A percentile compares a stretch with the other conserved stretches of the same genome.
Conservation (phyloP, 345 rosid species). For the Leavenworthia alabamica region DNA sequence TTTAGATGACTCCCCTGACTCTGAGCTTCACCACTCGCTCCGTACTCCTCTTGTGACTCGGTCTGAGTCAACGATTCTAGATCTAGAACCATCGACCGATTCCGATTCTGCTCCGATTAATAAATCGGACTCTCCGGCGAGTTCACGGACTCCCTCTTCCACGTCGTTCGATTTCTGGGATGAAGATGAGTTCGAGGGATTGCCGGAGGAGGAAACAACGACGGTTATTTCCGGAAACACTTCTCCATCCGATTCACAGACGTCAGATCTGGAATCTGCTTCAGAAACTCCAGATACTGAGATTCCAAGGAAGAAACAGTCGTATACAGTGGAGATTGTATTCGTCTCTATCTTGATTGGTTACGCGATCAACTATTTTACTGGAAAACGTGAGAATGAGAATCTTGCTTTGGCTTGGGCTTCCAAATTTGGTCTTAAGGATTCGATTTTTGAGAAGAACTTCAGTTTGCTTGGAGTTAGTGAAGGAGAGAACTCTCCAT, state of each 20-base stretch:
- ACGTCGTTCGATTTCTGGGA: slow-evolving; percentile 68
- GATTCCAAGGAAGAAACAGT: slow-evolving; percentile 28
- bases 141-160: too few species aligned
- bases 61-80: slow-evolving; percentile 33
- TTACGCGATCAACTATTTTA: slow-evolving; percentile 63
- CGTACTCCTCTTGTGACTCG: slow-evolving; percentile 51
- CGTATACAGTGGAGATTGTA: slow-evolving; percentile 54
- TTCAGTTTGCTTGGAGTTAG: slow-evolving; percentile 68
- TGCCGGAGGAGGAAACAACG: too few species aligned
- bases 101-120: too few species aligned
- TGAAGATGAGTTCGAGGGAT: slow-evolving; percentile 90
- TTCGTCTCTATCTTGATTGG: slow-evolving; percentile 55
- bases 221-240: slow-evolving; percentile 25
- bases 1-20: slow-evolving; percentile 32
- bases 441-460: slow-evolving; percentile 67
- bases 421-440: slow-evolving; percentile 59
- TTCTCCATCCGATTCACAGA: slow-evolving; percentile 17
- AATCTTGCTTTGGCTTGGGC: slow-evolving; percentile 84
- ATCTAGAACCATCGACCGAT: slow-evolving; percentile 17
- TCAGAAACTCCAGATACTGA: slow-evolving; percentile 10
- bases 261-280: slow-evolving; percentile 30
- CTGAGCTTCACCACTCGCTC: slow-evolving; percentile 37
- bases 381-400: slow-evolving; percentile 79
- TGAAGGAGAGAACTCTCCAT: slow-evolving; percentile 79
- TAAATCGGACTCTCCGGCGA: too few species aligned